Conservation (phyloP, 352 stramenopile genomes). For the Phytophthora tubulina region DNA sequence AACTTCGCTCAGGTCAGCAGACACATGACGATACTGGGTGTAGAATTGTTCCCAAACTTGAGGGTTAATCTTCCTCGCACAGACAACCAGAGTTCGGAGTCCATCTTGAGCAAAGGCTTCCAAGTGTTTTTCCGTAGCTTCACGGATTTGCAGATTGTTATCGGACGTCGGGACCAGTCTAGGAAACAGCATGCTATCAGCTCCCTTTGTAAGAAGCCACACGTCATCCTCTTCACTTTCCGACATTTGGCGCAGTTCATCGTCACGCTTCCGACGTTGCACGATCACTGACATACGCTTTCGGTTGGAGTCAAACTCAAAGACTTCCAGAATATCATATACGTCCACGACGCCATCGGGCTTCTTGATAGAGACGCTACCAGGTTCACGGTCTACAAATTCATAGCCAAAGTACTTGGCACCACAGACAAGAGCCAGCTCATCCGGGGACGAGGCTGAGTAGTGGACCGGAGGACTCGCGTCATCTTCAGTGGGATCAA, state of each 20-base stretch:
- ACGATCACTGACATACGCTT: constrained; percentile 92
- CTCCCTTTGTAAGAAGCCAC: constrained; percentile 81
- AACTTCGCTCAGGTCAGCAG: constrained; percentile 72
- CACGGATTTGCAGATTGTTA: constrained; percentile 52
- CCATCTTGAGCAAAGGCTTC: constrained; percentile 89
- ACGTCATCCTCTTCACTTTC: constrained; percentile 81
- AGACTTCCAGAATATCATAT: constrained; percentile 94
- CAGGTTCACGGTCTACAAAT: constrained; percentile 76
- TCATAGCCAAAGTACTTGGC: constrained; percentile 91
- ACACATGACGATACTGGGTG: constrained; percentile 66
- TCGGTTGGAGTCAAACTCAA: constrained; percentile 93
- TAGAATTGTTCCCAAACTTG: constrained; percentile 79
- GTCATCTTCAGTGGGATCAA: constrained; percentile 45
- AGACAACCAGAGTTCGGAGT: constrained; percentile 90
- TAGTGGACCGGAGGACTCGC: constrained; percentile 58
- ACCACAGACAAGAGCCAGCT: constrained; percentile 85
- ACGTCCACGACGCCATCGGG: constrained; percentile 63
- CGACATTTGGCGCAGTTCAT: constrained; percentile 75
- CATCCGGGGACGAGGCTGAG: constrained; percentile 91
- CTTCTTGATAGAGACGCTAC: constrained; percentile 75
- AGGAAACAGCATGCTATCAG: constrained; percentile 89
- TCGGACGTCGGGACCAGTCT: constrained; percentile 53
- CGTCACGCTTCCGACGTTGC: constrained; percentile 70
- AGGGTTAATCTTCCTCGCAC: constrained; percentile 64
- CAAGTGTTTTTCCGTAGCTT: constrained; percentile 72